phyloP scores from a whole-genome alignment of 306 rosid species.

The Begonia loranthoides region DNA sequence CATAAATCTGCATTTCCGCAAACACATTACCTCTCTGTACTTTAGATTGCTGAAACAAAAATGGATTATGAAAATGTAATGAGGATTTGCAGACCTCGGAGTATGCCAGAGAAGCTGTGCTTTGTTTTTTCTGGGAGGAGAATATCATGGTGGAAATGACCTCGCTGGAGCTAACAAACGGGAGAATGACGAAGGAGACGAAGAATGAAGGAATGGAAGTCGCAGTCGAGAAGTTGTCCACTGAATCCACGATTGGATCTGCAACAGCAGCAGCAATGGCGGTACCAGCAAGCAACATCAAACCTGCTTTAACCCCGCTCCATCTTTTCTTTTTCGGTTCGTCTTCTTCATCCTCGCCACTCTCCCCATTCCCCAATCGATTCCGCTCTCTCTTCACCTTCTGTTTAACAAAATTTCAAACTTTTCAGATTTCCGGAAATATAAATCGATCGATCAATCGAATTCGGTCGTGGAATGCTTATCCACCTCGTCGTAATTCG shows the following conservation, averaged over 20 bases:
- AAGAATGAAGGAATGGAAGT: slow-evolving; percentile 17
- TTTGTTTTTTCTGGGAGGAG: slow-evolving; percentile 6
- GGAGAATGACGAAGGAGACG: slow-evolving; percentile 13
- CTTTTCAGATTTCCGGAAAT: too few relatives aligned
- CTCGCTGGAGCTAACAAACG: slow-evolving; percentile 13
- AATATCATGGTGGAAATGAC: slow-evolving; percentile 9
- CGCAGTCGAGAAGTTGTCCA: slow-evolving; percentile 12
- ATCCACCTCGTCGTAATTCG: neutral
- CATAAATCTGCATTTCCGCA: slow-evolving; percentile 11
- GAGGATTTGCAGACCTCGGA: slow-evolving; percentile 6
- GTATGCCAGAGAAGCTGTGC: slow-evolving; percentile 8
- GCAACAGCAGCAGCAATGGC: slow-evolving; percentile 9
- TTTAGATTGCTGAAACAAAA: too few relatives aligned
- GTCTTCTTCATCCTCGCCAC: slow-evolving; percentile 23
- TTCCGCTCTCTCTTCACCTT: too few relatives aligned
- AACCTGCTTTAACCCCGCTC: slow-evolving; percentile 7
- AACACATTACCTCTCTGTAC: too few relatives aligned
- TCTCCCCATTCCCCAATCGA: neutral
- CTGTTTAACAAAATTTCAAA: too few relatives aligned
- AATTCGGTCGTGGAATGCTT: too few relatives aligned
- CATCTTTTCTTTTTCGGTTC: slow-evolving; percentile 12
- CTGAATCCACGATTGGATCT: slow-evolving; percentile 16
- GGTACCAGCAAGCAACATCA: slow-evolving; percentile 11
- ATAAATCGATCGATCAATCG: too few relatives aligned
- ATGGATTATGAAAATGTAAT: too few relatives aligned